These are phyloP conservation scores for Arbutus unedo DNA, from an alignment of 148 eudicot genomes.

Conservation along the genomic window DNA sequence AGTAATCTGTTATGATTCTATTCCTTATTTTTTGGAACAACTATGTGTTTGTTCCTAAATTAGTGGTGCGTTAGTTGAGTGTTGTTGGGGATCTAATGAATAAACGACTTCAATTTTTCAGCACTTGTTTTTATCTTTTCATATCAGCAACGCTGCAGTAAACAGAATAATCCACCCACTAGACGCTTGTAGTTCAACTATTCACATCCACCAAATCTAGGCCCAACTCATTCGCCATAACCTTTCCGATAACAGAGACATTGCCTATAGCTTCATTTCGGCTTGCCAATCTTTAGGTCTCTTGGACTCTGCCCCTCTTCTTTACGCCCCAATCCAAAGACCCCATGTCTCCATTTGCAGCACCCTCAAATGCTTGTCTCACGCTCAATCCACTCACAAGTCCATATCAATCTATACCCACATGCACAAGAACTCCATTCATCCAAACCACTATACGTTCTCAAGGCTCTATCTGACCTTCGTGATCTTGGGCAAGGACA, in stretches of 20 bases:
- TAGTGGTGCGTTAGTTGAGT: too few relatives aligned
- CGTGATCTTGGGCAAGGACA: slow-evolving; percentile 22
- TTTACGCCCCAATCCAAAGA: slow-evolving; percentile 27
- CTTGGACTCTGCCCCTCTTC: slow-evolving; percentile 30
- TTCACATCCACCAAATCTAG: slow-evolving; percentile 43
- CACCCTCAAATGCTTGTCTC: slow-evolving; percentile 37
- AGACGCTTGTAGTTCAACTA: slow-evolving; percentile 20
- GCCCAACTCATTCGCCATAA: slow-evolving; percentile 38
- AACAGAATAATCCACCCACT: slow-evolving; percentile 29
- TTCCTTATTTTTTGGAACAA: too few relatives aligned
- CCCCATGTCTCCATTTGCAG: slow-evolving; percentile 47
- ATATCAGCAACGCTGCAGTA: not conserved
- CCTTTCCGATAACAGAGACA: slow-evolving; percentile 34
- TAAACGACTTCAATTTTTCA: too few relatives aligned
- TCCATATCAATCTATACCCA: slow-evolving; percentile 34
- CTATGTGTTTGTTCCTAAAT: too few relatives aligned
- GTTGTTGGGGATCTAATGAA: too few relatives aligned
- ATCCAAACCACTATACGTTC: slow-evolving; percentile 34
- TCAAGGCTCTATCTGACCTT: slow-evolving; percentile 38
- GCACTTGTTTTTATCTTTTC: too few relatives aligned
- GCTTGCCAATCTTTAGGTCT: slow-evolving; percentile 33
- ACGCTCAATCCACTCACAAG: slow-evolving; percentile 19
- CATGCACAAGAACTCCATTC: slow-evolving; percentile 31
- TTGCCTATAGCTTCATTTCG: slow-evolving; percentile 42
- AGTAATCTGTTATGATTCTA: too few relatives aligned